A percentile compares a stretch with the other conserved stretches of the same genome.
Evolutionary conservation across 805 yeast genomes (phyloP).

Genomic region (Lachancea sp.): DNA sequence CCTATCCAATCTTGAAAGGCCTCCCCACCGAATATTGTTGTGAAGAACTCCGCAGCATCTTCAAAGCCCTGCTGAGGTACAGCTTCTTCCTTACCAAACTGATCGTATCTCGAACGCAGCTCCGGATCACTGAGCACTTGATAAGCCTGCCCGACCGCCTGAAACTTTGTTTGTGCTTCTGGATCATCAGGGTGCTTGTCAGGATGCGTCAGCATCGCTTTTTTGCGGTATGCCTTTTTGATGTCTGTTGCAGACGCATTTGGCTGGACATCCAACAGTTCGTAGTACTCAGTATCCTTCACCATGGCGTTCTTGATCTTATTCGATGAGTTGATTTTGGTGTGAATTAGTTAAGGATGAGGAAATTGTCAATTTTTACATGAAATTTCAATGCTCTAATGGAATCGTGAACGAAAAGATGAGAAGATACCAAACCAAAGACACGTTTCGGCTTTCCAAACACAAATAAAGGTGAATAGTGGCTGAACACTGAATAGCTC

Average conservation of each 20-base stretch:
- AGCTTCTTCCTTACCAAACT: slow-evolving; percentile 73
- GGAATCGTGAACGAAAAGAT: neutral
- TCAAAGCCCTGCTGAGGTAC: slow-evolving; percentile 66
- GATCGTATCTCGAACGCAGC: slow-evolving; percentile 69
- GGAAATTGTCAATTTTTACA: neutral
- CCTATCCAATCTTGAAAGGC: slow-evolving; percentile 75
- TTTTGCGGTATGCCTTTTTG: slow-evolving; percentile 87
- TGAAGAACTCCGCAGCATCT: slow-evolving; percentile 83
- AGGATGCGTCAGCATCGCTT: slow-evolving; percentile 87
- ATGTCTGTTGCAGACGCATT: slow-evolving; percentile 75
- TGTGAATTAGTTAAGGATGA: neutral
- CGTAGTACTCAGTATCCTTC: slow-evolving; percentile 83
- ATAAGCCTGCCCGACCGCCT: slow-evolving; percentile 63
- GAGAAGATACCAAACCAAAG: neutral
- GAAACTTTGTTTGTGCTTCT: slow-evolving; percentile 80
- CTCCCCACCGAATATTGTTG: slow-evolving; percentile 79
- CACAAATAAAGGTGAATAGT: neutral
- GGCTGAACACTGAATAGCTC: too few relatives aligned
- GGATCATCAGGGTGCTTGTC: slow-evolving; percentile 96
- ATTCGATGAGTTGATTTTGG: neutral
- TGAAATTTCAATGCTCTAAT: neutral
- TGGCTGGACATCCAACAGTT: slow-evolving; percentile 58
- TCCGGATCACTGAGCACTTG: slow-evolving; percentile 72
- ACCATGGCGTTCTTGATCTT: slow-evolving; percentile 47
- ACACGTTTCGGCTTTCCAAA: neutral